phyloP scores from a whole-genome alignment of 805 yeast species.

The Monosporozyma solicola region DNA sequence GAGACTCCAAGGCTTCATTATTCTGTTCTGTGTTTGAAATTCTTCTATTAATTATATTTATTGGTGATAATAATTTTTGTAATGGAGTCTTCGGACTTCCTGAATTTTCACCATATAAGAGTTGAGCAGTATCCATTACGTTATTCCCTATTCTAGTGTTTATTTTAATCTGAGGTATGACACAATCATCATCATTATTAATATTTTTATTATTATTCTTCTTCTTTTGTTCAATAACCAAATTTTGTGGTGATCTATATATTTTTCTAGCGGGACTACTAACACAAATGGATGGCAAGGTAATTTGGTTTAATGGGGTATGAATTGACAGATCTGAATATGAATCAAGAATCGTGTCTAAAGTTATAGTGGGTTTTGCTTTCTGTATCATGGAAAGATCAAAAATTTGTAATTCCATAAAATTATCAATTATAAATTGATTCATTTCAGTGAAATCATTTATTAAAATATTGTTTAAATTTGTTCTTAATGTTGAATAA shows the following conservation, averaged over 20 bases:
- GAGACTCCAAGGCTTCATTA: background rate
- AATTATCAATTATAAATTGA: background rate
- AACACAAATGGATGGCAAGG: background rate
- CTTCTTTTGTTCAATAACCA: background rate
- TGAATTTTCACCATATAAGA: background rate
- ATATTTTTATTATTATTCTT: too few relatives aligned
- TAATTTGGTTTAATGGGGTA: background rate
- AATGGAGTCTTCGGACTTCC: conserved; percentile 1
- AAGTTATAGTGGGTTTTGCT: background rate
- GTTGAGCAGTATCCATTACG: background rate
- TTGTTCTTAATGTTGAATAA: background rate
- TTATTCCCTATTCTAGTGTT: background rate
- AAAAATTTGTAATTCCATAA: background rate
- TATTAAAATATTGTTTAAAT: background rate
- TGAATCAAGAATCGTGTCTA: background rate
- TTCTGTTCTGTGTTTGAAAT: background rate
- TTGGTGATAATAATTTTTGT: conserved; percentile 1
- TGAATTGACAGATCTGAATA: background rate
- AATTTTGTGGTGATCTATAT: background rate
- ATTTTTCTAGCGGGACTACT: background rate
- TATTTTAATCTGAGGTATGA: background rate
- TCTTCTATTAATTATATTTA: background rate
- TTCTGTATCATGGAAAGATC: background rate
- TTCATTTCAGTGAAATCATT: background rate
- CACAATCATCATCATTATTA: too few relatives aligned